Evolutionary conservation across 1,284 basidiomycete genomes (phyloP), one percentile per base, ranked within the genome.

Genomic region (Apiotrichum mycotoxinovorans): DNA sequence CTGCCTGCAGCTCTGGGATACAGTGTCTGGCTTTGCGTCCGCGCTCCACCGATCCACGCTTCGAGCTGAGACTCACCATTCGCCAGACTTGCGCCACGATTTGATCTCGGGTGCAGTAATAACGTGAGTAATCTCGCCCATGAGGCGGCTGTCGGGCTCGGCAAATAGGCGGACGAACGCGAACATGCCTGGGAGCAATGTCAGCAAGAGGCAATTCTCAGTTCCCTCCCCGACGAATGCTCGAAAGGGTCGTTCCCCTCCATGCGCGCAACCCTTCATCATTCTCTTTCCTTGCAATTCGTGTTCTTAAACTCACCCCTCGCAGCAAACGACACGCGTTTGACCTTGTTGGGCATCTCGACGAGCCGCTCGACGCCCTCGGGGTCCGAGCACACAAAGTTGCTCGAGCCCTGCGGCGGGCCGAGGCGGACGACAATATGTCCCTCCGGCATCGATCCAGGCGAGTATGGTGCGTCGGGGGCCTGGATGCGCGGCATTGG

Each of bases 61-160:
- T 30, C 15, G 14, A 37, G 35, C 35, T 37, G 22, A 2, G 8
- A 67, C 73, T 49, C 37, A 75, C 73, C 73, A 75, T 37, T 68
- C 66, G 15, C 71, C 73, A 20, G 63, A 51, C 53, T 64, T 63
- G 34, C 68, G 63, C 67, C 67, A 75, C 17, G 61, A 56, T 58
- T 69, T 72, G 42, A 75, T 65, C 56, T 75, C 71, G 4, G 54
- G 43, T 11, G 57, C 62, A 7, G 60, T 58, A 14, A 72, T 52
- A 11, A 75, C 62, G 50, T 63, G 60, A 2, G 69, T 58, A 22
- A 75, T 68, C 62, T 75, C 73, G 8, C 73, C 73, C 2, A 61
- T 62, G 8, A 75, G 44, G 33, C 63, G 62, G 17, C 52, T 56
- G 25, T 60, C 56, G 14, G 59, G 51, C 18, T 54, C 51, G 12